Conservation (phyloP, 2,329 filamentous ascomycete genomes). For the Xylariaceae sp. region DNA sequence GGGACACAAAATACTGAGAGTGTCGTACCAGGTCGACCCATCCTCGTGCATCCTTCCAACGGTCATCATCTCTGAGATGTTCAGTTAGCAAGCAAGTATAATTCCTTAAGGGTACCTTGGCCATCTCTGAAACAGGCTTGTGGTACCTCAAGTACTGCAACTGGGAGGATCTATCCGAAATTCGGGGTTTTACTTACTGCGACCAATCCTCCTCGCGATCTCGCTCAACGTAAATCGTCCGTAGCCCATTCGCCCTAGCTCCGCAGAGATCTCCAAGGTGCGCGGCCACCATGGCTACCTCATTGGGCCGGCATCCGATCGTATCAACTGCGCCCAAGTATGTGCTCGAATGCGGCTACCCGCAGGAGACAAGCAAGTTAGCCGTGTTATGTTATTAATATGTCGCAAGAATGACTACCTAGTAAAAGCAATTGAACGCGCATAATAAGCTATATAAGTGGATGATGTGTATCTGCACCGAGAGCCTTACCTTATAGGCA, state of each 20-base stretch:
- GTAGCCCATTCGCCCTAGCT: slow-evolving; percentile 68
- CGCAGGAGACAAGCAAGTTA: slow-evolving; percentile 18
- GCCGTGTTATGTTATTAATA: background rate
- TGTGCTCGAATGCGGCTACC: slow-evolving; percentile 63
- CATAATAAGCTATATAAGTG: background rate
- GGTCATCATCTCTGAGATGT: slow-evolving; percentile 50
- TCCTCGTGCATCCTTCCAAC: slow-evolving; percentile 58
- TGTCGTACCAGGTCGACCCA: slow-evolving; percentile 65
- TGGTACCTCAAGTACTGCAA: background rate
- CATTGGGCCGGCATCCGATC: slow-evolving; percentile 60
- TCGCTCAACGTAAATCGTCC: slow-evolving; percentile 71
- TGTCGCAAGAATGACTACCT: background rate
- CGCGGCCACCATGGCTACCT: slow-evolving; percentile 80
- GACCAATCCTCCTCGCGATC: slow-evolving; percentile 68
- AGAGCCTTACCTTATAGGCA: slow-evolving; percentile 66
- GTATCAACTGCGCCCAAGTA: slow-evolving; percentile 72
- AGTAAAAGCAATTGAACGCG: background rate
- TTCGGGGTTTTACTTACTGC: slow-evolving; percentile 11
- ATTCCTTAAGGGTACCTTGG: slow-evolving; percentile 9
- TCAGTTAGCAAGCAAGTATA: slow-evolving; percentile 1
- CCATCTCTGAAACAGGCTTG: background rate
- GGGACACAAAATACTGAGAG: background rate
- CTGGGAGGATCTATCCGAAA: background rate
- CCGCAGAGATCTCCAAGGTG: slow-evolving; percentile 73
- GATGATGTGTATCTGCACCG: background rate